Evolutionary conservation across 257 asterid species (phyloP), one percentile per base, ranked within the genome.

Genomic region (Solanum chmielewskii): DNA sequence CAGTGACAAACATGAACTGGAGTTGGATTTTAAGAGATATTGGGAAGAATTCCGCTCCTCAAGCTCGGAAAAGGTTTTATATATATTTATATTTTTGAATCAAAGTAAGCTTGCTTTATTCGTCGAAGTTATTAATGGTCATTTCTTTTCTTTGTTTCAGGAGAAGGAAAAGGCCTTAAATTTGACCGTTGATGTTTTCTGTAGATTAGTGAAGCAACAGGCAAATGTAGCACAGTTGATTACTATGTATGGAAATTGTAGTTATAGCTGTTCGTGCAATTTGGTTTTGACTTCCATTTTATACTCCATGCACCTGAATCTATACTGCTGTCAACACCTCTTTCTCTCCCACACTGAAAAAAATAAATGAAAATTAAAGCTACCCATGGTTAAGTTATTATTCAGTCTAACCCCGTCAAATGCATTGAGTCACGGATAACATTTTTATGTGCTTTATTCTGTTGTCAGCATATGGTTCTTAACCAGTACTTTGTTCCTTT

Each of bases 41-140:
- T 97, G 99, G 99, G 98, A 97, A 89, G 98, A 94, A 89, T 97
- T 97, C 90, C 96, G 99, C 74, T 93, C 98, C 86, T 93, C 97
- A 78, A 94, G 87, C 93, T 92, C 95, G 86, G 94, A 92, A 90
- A 92, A 91, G 94, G 94, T 14, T 59, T 41, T 59, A 42, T 42
- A 42, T 42, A 18, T 25, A 60, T 27, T 7, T 33, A 70, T 18
- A 18, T 18, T 31, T 81, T 49, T 49, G 70, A 49, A 81, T 31
- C 70, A 49, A 49, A 49, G 85, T 81, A 81, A 52, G 70, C 45
- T 21, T 81, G 42, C 47, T 49, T 29, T 81, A 29, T 20, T 80
- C 45, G 31, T 49, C 56, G 5, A 64, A 25, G 69, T 81, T 18
- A 69, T 80, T 91, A 31, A 88, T 86, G 82, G 33, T 49, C 60